Evolutionary conservation across 2,329 filamentous ascomycete genomes (phyloP).

Genomic region (Magnaporthiopsis rhizophila): DNA sequence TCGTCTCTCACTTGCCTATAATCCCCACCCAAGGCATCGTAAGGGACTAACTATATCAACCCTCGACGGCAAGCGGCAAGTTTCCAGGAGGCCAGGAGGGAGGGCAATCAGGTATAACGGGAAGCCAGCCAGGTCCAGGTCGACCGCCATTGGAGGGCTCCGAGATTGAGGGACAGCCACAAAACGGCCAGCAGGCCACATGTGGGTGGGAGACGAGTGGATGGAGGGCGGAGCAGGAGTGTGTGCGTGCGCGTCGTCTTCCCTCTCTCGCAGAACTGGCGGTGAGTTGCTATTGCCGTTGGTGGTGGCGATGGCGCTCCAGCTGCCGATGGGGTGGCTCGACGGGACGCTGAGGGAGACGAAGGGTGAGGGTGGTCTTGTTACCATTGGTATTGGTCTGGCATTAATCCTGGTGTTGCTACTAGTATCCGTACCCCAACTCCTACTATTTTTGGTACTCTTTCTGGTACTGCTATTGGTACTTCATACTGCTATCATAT

Average conservation of each 20-base stretch:
- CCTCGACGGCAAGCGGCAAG: neutral
- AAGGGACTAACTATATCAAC: neutral
- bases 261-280: no score
- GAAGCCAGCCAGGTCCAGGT: neutral
- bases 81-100: neutral
- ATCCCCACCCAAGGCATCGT: neutral
- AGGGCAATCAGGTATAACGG: neutral
- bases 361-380: neutral
- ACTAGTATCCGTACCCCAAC: neutral
- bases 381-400: neutral
- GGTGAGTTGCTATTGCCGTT: no score
- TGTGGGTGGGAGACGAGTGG: neutral
- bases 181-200: neutral
- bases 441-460: no score
- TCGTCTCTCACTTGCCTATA: no score
- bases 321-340: neutral
- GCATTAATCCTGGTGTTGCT: neutral
- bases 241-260: neutral
- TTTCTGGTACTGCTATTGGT: no score
- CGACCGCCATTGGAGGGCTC: constrained; percentile 1
- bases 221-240: neutral
- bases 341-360: neutral
- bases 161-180: constrained; percentile 4
- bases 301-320: no score
- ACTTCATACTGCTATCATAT: no score